Evolutionary conservation across 495 filamentous ascomycete genomes (phyloP), one percentile per base, ranked within the genome.

Genomic region (Parathielavia appendiculata): DNA sequence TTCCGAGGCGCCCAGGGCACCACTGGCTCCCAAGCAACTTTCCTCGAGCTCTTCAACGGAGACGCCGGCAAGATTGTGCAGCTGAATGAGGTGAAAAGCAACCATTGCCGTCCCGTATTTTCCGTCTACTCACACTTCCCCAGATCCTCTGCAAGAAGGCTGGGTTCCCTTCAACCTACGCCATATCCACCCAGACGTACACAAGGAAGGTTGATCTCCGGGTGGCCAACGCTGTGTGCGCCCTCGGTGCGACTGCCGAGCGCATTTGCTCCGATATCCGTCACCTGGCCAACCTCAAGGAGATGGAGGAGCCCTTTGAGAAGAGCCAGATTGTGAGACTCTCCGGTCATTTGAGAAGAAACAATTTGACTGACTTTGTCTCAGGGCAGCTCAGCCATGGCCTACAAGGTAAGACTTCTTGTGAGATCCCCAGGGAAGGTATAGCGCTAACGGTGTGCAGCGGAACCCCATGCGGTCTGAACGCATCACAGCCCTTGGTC

Each of bases 241-340:
- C 84, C 3, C 87, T 98, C 61, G 92, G 92, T 36, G 83, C 89
- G 13, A 96, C 90, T 5, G 88, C 84, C 52, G 81, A 92, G 75
- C 66, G 79, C 44, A 89, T 92, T 55, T 63, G 66, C 39, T 57
- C 79, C 63, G 90, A 92, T 66, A 89, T 95, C 59, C 81, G 91
- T 32, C 88, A 90, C 65, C 76, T 95, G n/a, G 88, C 88, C 4
- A 65, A 69, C 51, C 59, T 66, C 34, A 77, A 77, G 71, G 84
- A 93, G 74, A 77, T 95, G 60, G 91, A 97, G 71, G 92, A 96
- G 77, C 92, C 92, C 2, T 93, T 95, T 56, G 92, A 96, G 74
- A 87, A 82, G 59, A 77, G 80, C 59, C 87, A 90, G 64, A 89
- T 90, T 40, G 85, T 67, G 50, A 54, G 50, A 14, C 35, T 10